Conservation (phyloP, 1,284 basidiomycete species). For the Stygiomarasmius scandens region DNA sequence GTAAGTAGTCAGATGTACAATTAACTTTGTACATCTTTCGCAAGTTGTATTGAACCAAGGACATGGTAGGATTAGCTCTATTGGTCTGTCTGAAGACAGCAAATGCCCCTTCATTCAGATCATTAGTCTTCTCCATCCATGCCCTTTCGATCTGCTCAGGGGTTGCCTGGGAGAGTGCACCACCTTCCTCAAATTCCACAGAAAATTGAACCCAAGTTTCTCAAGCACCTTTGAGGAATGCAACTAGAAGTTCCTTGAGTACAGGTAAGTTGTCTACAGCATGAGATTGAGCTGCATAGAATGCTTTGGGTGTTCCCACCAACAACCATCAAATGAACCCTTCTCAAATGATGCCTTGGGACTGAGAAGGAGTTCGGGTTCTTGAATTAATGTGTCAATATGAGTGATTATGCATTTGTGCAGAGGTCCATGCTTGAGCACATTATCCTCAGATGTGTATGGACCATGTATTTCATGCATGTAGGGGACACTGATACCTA, state of each 20-base stretch:
- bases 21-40: slow-evolving; percentile 21
- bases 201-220: slow-evolving; percentile 14
- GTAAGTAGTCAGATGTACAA: slow-evolving; percentile 11
- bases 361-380: slow-evolving; percentile 9
- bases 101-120: slow-evolving; percentile 15
- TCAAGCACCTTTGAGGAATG: slow-evolving; percentile 4
- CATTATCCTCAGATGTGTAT: slow-evolving; percentile 7
- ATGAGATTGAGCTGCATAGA: slow-evolving; percentile 7
- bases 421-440: slow-evolving; percentile 14
- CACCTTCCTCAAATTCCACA: slow-evolving; percentile 6
- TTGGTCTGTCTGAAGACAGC: neutral
- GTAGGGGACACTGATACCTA: slow-evolving; percentile 18
- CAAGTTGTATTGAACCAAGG: slow-evolving; percentile 15
- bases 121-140: slow-evolving; percentile 19
- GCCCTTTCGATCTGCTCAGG: slow-evolving; percentile 15
- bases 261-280: neutral
- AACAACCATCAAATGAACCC: slow-evolving; percentile 1
- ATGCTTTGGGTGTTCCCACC: slow-evolving; percentile 8
- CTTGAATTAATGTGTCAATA: slow-evolving; percentile 11
- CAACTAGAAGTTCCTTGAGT: slow-evolving; percentile 6
- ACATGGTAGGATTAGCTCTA: slow-evolving; percentile 12
- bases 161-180: slow-evolving; percentile 7
- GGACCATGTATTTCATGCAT: slow-evolving; percentile 19
- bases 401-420: slow-evolving; percentile 11
- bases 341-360: neutral